A percentile compares a stretch with the other conserved stretches of the same genome.
These are phyloP conservation scores for Erigeron canadensis DNA, from an alignment of 129 eudicot genomes.

Conservation along the genomic window DNA sequence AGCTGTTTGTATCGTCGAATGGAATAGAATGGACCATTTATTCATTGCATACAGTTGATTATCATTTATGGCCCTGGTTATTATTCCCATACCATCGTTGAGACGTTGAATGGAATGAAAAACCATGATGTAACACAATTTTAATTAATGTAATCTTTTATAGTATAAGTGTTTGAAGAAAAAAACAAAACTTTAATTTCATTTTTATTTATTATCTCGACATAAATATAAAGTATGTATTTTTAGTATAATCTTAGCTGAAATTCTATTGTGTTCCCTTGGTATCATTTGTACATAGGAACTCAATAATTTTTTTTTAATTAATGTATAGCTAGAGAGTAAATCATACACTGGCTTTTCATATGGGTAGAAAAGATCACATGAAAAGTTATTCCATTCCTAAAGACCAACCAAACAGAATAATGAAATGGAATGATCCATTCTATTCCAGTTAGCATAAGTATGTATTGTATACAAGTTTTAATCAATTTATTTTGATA, in stretches of 20 bases:
- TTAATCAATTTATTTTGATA: conserved; percentile 11
- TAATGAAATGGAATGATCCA: not conserved
- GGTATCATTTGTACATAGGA: not conserved
- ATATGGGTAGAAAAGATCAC: no score
- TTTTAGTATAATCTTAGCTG: not conserved
- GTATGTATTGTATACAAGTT: not conserved
- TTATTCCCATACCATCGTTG: no score
- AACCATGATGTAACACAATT: not conserved
- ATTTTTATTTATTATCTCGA: not conserved
- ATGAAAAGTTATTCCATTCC: not conserved
- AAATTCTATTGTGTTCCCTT: not conserved
- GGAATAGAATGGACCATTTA: conserved; percentile 2
- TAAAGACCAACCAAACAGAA: not conserved
- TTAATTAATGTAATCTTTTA: not conserved
- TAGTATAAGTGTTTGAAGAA: not conserved
- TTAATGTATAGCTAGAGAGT: not conserved
- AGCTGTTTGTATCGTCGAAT: not conserved
- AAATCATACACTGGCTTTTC: not conserved
- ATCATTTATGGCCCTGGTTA: no score
- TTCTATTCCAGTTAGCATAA: conserved; percentile 6
- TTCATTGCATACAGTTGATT: no score
- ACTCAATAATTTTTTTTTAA: not conserved
- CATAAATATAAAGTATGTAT: not conserved
- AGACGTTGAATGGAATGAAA: not conserved
- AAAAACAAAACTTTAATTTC: not conserved